A percentile compares a stretch with the other conserved stretches of the same genome.
These are phyloP conservation scores for Termitomyces sp. DNA, from an alignment of 768 basidiomycete species.

Conservation along the genomic window DNA sequence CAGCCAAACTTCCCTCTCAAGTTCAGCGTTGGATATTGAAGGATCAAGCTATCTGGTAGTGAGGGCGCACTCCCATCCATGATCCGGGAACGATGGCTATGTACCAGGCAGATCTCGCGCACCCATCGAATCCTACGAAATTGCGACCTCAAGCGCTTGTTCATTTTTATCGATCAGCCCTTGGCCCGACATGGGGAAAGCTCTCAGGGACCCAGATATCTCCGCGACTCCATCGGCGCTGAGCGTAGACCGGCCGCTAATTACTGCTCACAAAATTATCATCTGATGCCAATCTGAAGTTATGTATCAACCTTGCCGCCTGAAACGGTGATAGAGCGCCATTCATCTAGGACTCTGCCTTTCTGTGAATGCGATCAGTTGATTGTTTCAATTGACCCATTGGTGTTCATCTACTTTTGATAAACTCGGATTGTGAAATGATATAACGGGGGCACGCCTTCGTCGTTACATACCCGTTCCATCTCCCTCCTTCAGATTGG, in stretches of 20 bases:
- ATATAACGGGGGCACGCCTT: neutral
- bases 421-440: neutral
- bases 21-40: neutral
- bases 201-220: neutral
- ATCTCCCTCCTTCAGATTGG: neutral
- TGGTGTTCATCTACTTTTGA: neutral
- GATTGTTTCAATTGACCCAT: neutral
- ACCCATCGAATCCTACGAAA: neutral
- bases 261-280: neutral
- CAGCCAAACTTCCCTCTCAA: neutral
- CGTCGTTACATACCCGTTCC: too few species aligned
- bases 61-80: neutral
- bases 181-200: neutral
- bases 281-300: too few species aligned
- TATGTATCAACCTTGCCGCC: neutral
- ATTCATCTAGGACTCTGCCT: neutral
- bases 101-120: neutral
- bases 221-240: neutral
- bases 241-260: neutral
- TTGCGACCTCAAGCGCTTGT: too few species aligned
- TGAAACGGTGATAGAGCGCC: neutral
- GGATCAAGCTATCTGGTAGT: neutral
- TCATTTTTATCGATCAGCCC: neutral
- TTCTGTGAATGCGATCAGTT: neutral
- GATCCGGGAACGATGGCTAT: neutral